A percentile compares a stretch with the other conserved stretches of the same genome.
Evolutionary conservation across 768 basidiomycete genomes (phyloP).

Genomic region (Leccinum subtestaceum): DNA sequence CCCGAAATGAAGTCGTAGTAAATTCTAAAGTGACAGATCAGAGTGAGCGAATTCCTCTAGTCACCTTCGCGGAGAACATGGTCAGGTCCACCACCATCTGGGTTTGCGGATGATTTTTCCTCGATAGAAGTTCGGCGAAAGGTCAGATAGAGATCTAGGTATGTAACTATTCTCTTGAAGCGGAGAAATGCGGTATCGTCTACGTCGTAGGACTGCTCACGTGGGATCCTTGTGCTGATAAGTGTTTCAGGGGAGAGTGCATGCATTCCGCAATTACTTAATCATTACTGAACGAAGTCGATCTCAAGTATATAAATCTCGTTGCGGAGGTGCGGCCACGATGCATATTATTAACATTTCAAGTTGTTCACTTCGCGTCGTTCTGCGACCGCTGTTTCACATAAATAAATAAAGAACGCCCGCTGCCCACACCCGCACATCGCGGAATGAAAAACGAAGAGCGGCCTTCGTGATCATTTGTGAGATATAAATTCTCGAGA

Average conservation of each 20-base stretch:
- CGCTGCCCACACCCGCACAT: neutral
- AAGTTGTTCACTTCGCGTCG: neutral
- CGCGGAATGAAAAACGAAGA: neutral
- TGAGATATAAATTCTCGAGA: neutral
- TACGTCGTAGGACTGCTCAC: neutral
- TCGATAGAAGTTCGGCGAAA: neutral
- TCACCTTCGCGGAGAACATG: neutral
- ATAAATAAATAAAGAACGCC: neutral
- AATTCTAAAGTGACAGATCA: neutral
- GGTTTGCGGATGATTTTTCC: neutral
- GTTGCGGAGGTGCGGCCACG: neutral
- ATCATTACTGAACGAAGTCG: neutral
- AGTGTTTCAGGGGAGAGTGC: neutral
- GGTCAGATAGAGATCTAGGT: neutral
- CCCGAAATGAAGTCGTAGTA: neutral
- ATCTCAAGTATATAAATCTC: neutral
- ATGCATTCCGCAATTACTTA: neutral
- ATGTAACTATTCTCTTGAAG: neutral
- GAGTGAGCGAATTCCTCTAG: neutral
- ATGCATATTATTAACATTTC: neutral
- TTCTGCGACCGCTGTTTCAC: neutral
- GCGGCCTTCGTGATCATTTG: neutral
- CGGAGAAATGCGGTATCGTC: neutral
- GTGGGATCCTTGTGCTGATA: neutral
- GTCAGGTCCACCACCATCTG: neutral